Base-by-base conservation (phyloP, 73 alveolate species). In the Blepharisma stoltei region DNA sequence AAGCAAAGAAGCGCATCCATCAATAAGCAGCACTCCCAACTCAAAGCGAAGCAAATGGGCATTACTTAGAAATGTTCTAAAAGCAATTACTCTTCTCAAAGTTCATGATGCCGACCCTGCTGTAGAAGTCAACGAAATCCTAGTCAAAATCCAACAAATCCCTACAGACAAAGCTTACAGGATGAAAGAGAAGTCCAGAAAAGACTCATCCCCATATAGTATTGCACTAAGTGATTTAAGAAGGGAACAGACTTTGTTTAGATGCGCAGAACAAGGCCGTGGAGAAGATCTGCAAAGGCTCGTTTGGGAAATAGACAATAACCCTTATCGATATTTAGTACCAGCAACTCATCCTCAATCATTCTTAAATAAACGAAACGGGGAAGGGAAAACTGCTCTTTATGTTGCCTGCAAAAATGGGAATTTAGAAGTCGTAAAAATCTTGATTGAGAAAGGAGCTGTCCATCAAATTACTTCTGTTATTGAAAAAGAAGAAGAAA, bases 371-470 rank as follows among this genome's bases (percentile, higher is more conserved):
- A 80, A 73, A 80, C 65, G 79, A 48, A 80, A 80, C 67, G 37
- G 32, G 37, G 47, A 80, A 23, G 87, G 87, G 11, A 23, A 70
- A 53, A 88, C 95, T 43, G 93, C 95, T 14, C 67, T 88, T 6
- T 86, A 86, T 81, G 81, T 88, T 6, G 95, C 95, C 21, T 87
- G 90, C 41, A 18, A 54, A 67, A 27, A 79, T 48, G 95, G 93
- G 25, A 65, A 86, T 68, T 46, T 86, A 6, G 86, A 76, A 8
- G 71, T 85, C 47, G 88, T 84, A 23, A 21, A 70, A 70, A 49
- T 86, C 32, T 67, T 88, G 20, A 6, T 88, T 0, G 54, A 81
- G 6, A 18, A 70, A 38, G 81, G 85, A 54, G 95, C 95, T 1
- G 86, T 85, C 49, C 92, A 78, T 41, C 67, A 55, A 54, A 41